Percentiles rank a stretch among this genome's conserved stretches.
These are phyloP conservation scores for Ambrosia trifida DNA, from an alignment of 129 eudicot genomes.

Conservation along the genomic window DNA sequence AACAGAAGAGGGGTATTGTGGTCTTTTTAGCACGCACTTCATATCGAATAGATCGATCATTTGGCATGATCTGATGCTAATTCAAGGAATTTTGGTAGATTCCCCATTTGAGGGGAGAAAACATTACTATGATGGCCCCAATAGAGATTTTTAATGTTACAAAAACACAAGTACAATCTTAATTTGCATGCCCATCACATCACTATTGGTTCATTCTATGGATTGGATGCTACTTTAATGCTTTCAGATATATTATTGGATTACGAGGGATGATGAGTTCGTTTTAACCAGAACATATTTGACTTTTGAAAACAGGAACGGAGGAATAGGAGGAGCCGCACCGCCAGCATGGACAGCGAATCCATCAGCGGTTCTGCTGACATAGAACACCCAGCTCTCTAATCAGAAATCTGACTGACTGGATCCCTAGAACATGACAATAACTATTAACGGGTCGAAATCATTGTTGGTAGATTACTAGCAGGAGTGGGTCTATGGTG, in stretches of 20 bases:
- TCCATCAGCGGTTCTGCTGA: constrained; percentile 56
- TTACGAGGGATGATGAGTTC: neutral
- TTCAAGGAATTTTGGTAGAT: too few relatives aligned
- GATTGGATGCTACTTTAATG: neutral
- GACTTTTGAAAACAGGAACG: constrained; percentile 58
- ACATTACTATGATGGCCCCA: too few relatives aligned
- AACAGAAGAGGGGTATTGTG: neutral
- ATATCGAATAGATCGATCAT: neutral
- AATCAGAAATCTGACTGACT: constrained; percentile 37
- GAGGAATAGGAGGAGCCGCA: constrained; percentile 70
- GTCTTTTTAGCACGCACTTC: neutral
- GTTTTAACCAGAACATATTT: constrained; percentile 4
- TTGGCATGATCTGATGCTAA: too few relatives aligned
- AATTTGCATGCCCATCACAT: neutral
- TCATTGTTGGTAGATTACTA: constrained; percentile 36
- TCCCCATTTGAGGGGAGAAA: too few relatives aligned
- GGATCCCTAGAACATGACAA: constrained; percentile 28
- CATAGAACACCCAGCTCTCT: constrained; percentile 37
- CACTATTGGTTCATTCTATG: neutral
- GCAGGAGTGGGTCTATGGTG: constrained; percentile 27
- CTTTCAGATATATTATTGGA: neutral
- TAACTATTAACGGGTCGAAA: constrained; percentile 25
- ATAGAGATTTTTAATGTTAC: neutral
- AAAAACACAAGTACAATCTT: neutral
- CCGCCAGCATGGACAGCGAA: constrained; percentile 79